Evolutionary conservation across 345 rosid species (phyloP), one percentile per base, ranked within the genome.

Genomic region (Populus alba): DNA sequence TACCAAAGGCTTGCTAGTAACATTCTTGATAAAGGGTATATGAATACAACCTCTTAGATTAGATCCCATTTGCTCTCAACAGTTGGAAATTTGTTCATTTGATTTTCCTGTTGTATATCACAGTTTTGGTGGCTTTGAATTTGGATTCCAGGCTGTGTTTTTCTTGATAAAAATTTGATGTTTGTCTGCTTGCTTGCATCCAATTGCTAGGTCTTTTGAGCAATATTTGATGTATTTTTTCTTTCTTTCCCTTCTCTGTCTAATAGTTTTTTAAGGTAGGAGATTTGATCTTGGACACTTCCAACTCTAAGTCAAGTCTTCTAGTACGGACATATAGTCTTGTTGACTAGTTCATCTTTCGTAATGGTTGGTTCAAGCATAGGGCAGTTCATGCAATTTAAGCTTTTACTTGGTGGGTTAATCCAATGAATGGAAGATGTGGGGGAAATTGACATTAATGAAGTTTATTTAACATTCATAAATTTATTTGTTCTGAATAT

Each of bases 21-120:
- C 47, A 15, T 78, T 63, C 29, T 39, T 59, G 43, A 22, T 3
- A 47, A 33, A 29, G 18, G 18, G 45, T 51, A 53, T 31, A 49
- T 33, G 63, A 57, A 31, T 41, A 20, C 16, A 15, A 29, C 31
- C 20, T 38, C 33, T 16, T 63, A 72, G 27, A 23, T 65, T 53
- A 29, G 33, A 61, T 79, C 37, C 39, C 22, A 25, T 74, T 47
- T 75, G 74, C 25, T 47, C 5, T 13, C 6, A 39, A 37, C 25
- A 3, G 72, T 53, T 35, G 59, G 25, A 51, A 62, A n/a, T 73
- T 53, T 70, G 73, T 83, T 75, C 38, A 73, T 78, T 53, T 31
- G 73, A 72, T 63, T 8, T 25, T 71, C 41, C 41, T 37, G 20
- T 33, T 39, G 31, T 63, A 45, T 55, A 41, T 67, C 77, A 16